phyloP scores from a whole-genome alignment of 148 eudicot species.

The Vaccinium vitisidaea region DNA sequence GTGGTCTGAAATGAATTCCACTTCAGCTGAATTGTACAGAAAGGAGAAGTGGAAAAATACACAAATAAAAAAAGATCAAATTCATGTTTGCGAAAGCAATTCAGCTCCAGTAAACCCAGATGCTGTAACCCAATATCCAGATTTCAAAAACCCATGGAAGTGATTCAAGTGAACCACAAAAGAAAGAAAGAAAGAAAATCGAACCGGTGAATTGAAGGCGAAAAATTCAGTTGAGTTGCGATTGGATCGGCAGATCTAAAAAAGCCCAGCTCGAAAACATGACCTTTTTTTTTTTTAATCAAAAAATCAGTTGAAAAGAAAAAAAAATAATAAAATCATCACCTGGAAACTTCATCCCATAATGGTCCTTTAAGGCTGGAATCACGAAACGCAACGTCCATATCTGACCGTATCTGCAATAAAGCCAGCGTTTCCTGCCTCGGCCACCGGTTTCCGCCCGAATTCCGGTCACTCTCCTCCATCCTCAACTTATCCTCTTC shows the following conservation, averaged over 20 bases:
- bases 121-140: not conserved
- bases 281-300: not conserved
- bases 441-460: constrained; percentile 95
- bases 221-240: not conserved
- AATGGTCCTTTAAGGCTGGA: constrained; percentile 92
- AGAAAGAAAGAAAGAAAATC: constrained; percentile 13
- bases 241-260: constrained; percentile 18
- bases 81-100: not conserved
- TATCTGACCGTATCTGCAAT: constrained; percentile 76
- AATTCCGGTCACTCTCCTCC: constrained; percentile 37
- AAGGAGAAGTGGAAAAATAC: not conserved
- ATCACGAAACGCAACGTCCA: constrained; percentile 89
- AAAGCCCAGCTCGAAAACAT: not conserved
- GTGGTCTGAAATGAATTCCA: not conserved
- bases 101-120: not conserved
- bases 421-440: constrained; percentile 82
- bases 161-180: constrained; percentile 1
- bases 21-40: not conserved
- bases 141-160: not conserved
- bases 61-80: not conserved
- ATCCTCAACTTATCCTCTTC: constrained; percentile 23
- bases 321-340: not conserved
- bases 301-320: not conserved
- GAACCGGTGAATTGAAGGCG: no score
- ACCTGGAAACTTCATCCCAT: constrained; percentile 98